Percentiles rank a stretch among this genome's conserved stretches.
phyloP scores from a whole-genome alignment of 208 protist genomes.

The Leptomonas seymouri region DNA sequence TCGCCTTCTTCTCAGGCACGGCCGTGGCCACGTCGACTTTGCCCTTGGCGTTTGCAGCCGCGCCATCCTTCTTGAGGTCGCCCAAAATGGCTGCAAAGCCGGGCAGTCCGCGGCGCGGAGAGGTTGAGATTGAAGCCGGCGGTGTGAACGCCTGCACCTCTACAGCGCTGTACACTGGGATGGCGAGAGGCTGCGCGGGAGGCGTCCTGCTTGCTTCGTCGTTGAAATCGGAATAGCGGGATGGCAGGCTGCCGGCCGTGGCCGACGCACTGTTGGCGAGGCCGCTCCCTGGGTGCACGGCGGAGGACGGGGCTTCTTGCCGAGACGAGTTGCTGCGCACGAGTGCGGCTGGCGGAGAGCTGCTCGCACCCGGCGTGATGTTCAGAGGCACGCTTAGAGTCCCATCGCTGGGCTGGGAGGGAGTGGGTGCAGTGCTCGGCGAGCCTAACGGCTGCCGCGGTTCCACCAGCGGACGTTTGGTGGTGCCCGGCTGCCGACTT shows the following conservation, averaged over 20 bases:
- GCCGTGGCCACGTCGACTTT: too few species aligned
- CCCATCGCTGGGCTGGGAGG: background rate
- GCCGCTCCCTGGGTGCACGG: background rate
- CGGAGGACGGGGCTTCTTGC: background rate
- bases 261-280: background rate
- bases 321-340: slow-evolving; percentile 6
- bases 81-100: background rate
- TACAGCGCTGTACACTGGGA: slow-evolving; percentile 21
- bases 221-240: slow-evolving; percentile 13
- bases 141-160: slow-evolving; percentile 18
- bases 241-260: slow-evolving; percentile 1
- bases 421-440: background rate
- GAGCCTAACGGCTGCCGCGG: background rate
- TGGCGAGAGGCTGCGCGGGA: background rate
- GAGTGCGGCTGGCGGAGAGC: background rate
- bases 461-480: background rate
- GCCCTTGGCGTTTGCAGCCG: background rate
- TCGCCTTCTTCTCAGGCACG: too few species aligned
- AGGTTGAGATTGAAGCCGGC: slow-evolving; percentile 1
- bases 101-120: background rate
- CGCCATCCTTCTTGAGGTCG: slow-evolving; percentile 16
- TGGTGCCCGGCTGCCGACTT: too few species aligned
- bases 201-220: background rate
- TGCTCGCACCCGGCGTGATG: background rate
- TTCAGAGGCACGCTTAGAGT: background rate